These are phyloP conservation scores for Lentithecium fluviatile DNA, from an alignment of 495 filamentous ascomycete genomes.

Conservation along the genomic window DNA sequence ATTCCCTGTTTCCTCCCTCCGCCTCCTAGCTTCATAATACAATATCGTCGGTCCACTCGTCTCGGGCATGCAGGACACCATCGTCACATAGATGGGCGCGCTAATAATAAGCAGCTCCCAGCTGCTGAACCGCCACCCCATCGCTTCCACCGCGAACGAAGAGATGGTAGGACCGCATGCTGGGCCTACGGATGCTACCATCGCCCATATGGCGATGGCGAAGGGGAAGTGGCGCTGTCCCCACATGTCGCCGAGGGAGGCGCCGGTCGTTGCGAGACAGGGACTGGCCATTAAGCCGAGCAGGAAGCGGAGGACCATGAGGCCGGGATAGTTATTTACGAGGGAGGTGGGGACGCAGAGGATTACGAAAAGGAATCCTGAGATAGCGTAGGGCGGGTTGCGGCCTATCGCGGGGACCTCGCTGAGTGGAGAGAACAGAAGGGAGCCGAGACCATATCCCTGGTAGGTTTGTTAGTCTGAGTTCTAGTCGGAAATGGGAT, in stretches of 20 bases:
- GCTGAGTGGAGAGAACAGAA: slow-evolving; percentile 35
- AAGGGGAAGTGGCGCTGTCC: slow-evolving; percentile 1
- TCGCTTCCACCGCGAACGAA: slow-evolving; percentile 56
- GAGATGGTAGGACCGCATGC: slow-evolving; percentile 58
- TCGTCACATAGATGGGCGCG: slow-evolving; percentile 45
- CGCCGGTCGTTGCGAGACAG: slow-evolving; percentile 29
- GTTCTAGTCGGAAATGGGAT: background rate
- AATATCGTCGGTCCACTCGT: slow-evolving; percentile 53
- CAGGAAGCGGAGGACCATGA: slow-evolving; percentile 38
- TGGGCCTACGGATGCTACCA: slow-evolving; percentile 31
- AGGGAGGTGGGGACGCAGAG: slow-evolving; percentile 37
- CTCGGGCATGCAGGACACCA: slow-evolving; percentile 55
- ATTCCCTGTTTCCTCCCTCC: slow-evolving; percentile 45
- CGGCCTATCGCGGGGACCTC: slow-evolving; percentile 39
- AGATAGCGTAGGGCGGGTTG: slow-evolving; percentile 39
- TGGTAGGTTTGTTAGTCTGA: background rate
- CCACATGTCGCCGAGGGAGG: slow-evolving; percentile 31
- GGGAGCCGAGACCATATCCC: slow-evolving; percentile 44
- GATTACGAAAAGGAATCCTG: slow-evolving; percentile 36
- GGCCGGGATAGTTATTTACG: slow-evolving; percentile 38
- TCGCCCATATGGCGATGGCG: slow-evolving; percentile 49
- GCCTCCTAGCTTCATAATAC: slow-evolving; percentile 51
- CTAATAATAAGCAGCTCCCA: slow-evolving; percentile 49
- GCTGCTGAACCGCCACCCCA: slow-evolving; percentile 39
- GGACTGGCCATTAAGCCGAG: slow-evolving; percentile 24